phyloP scores from a whole-genome alignment of 2,329 filamentous ascomycete species.

The Ophiostoma sp. region DNA sequence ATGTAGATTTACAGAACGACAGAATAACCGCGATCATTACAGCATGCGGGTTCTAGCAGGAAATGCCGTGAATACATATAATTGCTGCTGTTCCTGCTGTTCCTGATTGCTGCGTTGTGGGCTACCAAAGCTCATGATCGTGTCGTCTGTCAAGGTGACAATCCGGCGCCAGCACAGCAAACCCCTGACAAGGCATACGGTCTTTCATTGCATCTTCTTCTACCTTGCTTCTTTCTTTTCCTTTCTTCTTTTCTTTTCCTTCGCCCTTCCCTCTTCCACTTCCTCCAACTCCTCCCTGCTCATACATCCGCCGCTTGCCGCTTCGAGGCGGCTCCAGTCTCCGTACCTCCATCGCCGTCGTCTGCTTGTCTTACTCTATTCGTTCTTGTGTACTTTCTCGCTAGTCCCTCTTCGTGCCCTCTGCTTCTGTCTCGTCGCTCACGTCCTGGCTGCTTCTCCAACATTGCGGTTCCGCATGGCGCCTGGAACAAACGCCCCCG shows the following conservation, averaged over 20 bases:
- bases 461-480: conserved; percentile 22
- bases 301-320: neutral
- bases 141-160: too few relatives aligned
- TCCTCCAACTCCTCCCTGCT: neutral
- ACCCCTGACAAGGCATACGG: too few relatives aligned
- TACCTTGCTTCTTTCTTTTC: neutral
- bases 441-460: conserved; percentile 14
- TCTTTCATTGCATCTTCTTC: neutral
- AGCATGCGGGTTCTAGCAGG: too few relatives aligned
- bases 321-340: neutral
- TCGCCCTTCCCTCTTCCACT: neutral
- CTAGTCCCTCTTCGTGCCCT: neutral
- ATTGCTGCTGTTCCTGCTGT: too few relatives aligned
- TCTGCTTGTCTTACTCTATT: neutral
- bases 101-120: neutral
- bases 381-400: neutral
- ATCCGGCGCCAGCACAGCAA: too few relatives aligned
- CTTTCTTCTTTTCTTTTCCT: neutral
- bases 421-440: neutral
- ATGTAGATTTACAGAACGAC: too few relatives aligned
- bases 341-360: neutral
- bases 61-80: too few relatives aligned
- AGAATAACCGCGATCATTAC: too few relatives aligned
- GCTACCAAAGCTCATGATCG: neutral
- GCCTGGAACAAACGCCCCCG: conserved; percentile 8